phyloP scores from a whole-genome alignment of 73 alveolate species.

The Paraurostyla sp. region DNA sequence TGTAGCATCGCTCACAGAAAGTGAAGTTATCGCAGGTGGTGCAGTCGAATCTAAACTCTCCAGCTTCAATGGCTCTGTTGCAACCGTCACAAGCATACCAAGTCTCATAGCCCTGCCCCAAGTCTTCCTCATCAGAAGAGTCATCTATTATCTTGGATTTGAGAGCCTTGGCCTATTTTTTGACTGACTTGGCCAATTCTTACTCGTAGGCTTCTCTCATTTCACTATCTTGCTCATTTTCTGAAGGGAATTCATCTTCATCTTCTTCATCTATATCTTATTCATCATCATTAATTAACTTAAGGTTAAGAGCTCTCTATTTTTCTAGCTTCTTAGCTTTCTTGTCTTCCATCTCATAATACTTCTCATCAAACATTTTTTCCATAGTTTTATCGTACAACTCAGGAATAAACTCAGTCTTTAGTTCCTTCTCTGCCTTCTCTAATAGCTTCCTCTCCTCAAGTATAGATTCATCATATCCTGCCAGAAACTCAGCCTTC shows the following conservation, averaged over 20 bases:
- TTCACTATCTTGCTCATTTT: conserved; percentile 72
- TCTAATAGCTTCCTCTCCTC: conserved; percentile 57
- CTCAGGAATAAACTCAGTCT: conserved; percentile 92
- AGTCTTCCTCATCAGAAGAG: conserved; percentile 7
- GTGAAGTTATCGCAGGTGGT: conserved; percentile 95
- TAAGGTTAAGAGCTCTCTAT: conserved; percentile 66
- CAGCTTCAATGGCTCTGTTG: conserved; percentile 91
- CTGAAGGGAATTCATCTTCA: conserved; percentile 40
- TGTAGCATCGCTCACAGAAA: conserved; percentile 92
- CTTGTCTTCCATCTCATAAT: conserved; percentile 91
- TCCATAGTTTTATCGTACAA: conserved; percentile 88
- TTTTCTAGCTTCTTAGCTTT: conserved; percentile 64
- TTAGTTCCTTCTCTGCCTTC: conserved; percentile 71
- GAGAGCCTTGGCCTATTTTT: background rate
- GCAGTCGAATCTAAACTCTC: conserved; percentile 97
- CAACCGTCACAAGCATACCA: conserved; percentile 99
- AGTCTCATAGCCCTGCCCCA: conserved; percentile 81
- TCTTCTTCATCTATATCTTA: conserved; percentile 79
- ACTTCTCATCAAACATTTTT: conserved; percentile 87
- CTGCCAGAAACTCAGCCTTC: conserved; percentile 70
- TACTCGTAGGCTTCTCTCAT: conserved; percentile 57
- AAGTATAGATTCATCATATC: conserved; percentile 35
- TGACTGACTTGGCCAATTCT: conserved; percentile 23
- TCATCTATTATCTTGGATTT: conserved; percentile 26
- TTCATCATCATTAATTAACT: conserved; percentile 81